phyloP scores from a whole-genome alignment of 768 basidiomycete species.

The Sporobolomyces pararoseus region DNA sequence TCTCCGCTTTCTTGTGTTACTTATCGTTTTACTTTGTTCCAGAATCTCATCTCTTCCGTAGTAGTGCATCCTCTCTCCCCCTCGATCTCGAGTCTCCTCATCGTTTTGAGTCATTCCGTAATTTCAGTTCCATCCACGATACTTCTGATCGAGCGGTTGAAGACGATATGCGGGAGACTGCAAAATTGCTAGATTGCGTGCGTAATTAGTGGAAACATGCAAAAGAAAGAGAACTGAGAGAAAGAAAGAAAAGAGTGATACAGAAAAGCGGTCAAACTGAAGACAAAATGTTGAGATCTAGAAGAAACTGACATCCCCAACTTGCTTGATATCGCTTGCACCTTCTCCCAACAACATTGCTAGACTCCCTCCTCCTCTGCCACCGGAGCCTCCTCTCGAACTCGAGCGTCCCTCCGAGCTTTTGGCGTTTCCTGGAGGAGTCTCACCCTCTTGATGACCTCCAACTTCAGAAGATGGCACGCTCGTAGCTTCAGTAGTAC shows the following conservation, averaged over 20 bases:
- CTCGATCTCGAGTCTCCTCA: not conserved
- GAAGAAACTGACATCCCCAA: conserved; percentile 4
- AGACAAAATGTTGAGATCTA: not conserved
- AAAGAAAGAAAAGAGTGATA: not conserved
- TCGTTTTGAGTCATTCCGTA: not conserved
- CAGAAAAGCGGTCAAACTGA: not conserved
- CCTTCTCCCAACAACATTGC: conserved; percentile 35
- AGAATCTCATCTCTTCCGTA: not conserved
- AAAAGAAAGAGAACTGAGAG: not conserved
- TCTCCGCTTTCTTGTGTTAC: not conserved
- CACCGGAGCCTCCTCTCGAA: not conserved
- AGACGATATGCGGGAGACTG: too few species aligned
- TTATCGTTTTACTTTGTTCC: not conserved
- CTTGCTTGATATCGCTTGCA: not conserved
- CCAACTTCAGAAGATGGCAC: not conserved
- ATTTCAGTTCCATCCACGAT: not conserved
- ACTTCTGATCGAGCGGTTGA: too few species aligned
- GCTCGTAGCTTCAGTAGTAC: not conserved
- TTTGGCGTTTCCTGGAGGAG: not conserved
- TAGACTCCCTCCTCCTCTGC: conserved; percentile 12
- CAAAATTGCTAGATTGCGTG: too few species aligned
- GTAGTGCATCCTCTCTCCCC: not conserved
- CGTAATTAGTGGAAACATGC: too few species aligned
- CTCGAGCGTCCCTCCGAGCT: not conserved
- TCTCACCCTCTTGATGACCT: not conserved